These are phyloP conservation scores for Podaxis sp. DNA, from an alignment of 768 basidiomycete genomes.

Conservation along the genomic window DNA sequence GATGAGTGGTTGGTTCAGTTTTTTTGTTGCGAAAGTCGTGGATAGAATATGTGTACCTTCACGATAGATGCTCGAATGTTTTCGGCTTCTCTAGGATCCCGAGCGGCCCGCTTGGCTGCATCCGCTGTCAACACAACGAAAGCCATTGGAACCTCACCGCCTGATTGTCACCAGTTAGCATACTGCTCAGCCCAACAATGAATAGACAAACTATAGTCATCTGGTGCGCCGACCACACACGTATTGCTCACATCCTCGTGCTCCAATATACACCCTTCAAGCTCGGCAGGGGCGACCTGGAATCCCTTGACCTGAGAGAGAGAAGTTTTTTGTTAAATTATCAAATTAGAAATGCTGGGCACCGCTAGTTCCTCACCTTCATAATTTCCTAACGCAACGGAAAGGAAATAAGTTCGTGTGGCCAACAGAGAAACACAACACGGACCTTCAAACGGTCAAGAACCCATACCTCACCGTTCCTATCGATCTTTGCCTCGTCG, in stretches of 20 bases:
- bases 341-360: not conserved
- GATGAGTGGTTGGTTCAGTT: not conserved
- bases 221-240: slow-evolving; percentile 62
- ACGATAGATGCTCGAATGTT: slow-evolving; percentile 41
- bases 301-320: slow-evolving; percentile 56
- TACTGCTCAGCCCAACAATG: not conserved
- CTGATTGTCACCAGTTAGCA: slow-evolving; percentile 16
- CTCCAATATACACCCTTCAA: slow-evolving; percentile 61
- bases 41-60: slow-evolving; percentile 30
- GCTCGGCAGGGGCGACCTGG: slow-evolving; percentile 72
- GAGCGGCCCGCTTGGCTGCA: slow-evolving; percentile 30
- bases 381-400: slow-evolving; percentile 34
- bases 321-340: slow-evolving; percentile 23
- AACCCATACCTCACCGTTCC: slow-evolving; percentile 54
- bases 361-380: slow-evolving; percentile 25
- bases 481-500: slow-evolving; percentile 54
- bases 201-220: slow-evolving; percentile 52
- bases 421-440: not conserved
- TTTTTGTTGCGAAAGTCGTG: not conserved
- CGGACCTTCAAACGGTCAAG: slow-evolving; percentile 59
- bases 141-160: slow-evolving; percentile 67
- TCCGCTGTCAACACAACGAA: slow-evolving; percentile 50
- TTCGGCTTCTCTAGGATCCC: slow-evolving; percentile 23
- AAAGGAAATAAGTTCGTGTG: not conserved
- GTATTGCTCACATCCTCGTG: slow-evolving; percentile 56